phyloP scores from a whole-genome alignment of 2,329 filamentous ascomycete species.

The Sclerotinia minor region DNA sequence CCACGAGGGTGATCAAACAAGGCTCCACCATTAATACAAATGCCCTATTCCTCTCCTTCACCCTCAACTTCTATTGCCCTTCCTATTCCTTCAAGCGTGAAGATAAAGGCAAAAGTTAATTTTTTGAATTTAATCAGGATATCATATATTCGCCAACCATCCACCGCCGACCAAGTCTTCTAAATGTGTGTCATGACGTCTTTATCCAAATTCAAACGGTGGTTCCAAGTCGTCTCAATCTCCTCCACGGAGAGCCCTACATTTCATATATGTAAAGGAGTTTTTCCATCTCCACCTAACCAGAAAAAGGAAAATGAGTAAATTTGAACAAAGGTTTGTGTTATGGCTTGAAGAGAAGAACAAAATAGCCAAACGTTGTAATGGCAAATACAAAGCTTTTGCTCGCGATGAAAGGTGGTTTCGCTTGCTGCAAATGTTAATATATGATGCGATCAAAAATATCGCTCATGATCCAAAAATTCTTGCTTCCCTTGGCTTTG shows the following conservation, averaged over 20 bases:
- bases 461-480: slow-evolving; percentile 16
- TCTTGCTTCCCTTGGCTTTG: slow-evolving; percentile 7
- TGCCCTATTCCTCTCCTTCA: slow-evolving; percentile 6
- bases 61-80: slow-evolving; percentile 13
- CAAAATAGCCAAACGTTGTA: not conserved
- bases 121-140: slow-evolving; percentile 19
- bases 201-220: slow-evolving; percentile 10
- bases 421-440: slow-evolving; percentile 14
- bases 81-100: slow-evolving; percentile 2
- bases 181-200: slow-evolving; percentile 22
- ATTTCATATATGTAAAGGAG: slow-evolving; percentile 20
- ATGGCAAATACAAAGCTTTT: slow-evolving; percentile 14
- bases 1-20: not conserved
- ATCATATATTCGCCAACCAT: slow-evolving; percentile 25
- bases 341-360: slow-evolving; percentile 14
- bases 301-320: slow-evolving; percentile 11
- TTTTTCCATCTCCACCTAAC: slow-evolving; percentile 16
- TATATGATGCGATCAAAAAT: slow-evolving; percentile 5
- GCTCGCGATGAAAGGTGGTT: not conserved
- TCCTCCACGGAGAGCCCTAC: slow-evolving; percentile 21
- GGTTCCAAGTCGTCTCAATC: slow-evolving; percentile 10
- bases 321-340: slow-evolving; percentile 6
- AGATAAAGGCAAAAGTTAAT: slow-evolving; percentile 16
- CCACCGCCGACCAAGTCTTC: slow-evolving; percentile 18
- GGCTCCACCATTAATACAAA: slow-evolving; percentile 24